Conservation (phyloP, 192 early-diverging fungal species). For the Coemansia sp. region DNA sequence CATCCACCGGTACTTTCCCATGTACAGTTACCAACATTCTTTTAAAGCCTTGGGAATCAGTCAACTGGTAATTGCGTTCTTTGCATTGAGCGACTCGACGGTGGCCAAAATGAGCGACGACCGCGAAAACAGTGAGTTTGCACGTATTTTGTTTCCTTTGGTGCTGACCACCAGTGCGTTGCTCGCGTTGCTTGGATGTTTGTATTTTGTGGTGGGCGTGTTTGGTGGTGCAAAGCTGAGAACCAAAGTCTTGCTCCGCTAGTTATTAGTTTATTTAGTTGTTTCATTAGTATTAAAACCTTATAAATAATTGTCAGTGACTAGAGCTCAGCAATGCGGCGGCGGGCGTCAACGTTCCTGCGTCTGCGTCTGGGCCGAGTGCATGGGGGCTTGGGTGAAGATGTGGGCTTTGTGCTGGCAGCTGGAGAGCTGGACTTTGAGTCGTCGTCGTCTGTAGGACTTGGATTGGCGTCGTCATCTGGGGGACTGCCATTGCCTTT, state of each 20-base stretch:
- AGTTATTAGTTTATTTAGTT: background rate
- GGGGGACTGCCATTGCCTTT: too few relatives aligned
- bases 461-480: too few relatives aligned
- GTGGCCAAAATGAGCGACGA: constrained; percentile 18
- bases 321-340: too few relatives aligned
- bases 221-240: constrained; percentile 35
- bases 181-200: constrained; percentile 19
- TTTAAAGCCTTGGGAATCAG: constrained; percentile 41
- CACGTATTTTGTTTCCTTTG: constrained; percentile 26
- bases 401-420: too few relatives aligned
- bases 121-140: constrained; percentile 8
- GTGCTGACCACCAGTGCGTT: constrained; percentile 25
- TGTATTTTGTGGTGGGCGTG: constrained; percentile 40
- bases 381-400: too few relatives aligned
- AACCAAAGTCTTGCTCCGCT: background rate
- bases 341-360: too few relatives aligned
- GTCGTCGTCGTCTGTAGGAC: too few relatives aligned
- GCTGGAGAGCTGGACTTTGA: too few relatives aligned
- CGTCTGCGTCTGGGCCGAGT: too few relatives aligned
- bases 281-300: background rate
- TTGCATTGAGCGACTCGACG: constrained; percentile 36
- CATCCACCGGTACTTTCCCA: constrained; percentile 33
- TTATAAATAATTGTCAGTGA: too few relatives aligned
- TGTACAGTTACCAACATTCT: constrained; percentile 31
- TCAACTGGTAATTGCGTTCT: constrained; percentile 33